phyloP scores from a whole-genome alignment of 768 basidiomycete genomes.

The Macrocybe gigantea region DNA sequence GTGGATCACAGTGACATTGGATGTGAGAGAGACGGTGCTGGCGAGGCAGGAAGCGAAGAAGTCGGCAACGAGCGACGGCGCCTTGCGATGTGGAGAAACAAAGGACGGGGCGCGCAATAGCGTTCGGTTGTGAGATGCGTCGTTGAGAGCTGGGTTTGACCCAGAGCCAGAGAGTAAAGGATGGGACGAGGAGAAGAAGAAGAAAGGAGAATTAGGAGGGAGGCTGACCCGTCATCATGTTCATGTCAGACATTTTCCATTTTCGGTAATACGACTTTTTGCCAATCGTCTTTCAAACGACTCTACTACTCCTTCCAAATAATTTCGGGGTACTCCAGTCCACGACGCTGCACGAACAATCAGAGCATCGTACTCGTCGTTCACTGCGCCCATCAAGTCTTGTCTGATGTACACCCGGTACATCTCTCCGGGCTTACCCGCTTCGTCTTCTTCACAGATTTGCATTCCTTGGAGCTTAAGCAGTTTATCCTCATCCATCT shows the following conservation, averaged over 20 bases:
- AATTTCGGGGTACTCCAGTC: slow-evolving; percentile 47
- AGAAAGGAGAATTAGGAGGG: slow-evolving; percentile 1
- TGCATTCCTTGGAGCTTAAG: no score
- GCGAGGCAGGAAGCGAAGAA: no score
- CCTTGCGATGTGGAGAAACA: no score
- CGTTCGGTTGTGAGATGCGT: no score
- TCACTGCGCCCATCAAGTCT: slow-evolving; percentile 60
- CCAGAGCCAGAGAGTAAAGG: background rate
- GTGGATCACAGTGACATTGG: slow-evolving; percentile 6
- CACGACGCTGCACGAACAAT: slow-evolving; percentile 46
- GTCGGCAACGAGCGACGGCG: no score
- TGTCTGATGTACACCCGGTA: slow-evolving; percentile 61
- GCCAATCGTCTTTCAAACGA: slow-evolving; percentile 58
- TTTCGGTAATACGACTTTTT: slow-evolving; percentile 36
- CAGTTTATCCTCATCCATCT: background rate
- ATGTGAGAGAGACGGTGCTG: background rate
- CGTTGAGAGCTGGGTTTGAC: no score
- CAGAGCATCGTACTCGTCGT: slow-evolving; percentile 44
- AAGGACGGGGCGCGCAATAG: no score
- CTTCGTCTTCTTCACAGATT: no score
- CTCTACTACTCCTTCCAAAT: slow-evolving; percentile 53
- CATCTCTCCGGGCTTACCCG: slow-evolving; percentile 47
- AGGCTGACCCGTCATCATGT: slow-evolving; percentile 4
- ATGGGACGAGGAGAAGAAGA: background rate
- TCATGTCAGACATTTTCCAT: slow-evolving; percentile 10